Evolutionary conservation across 495 filamentous ascomycete species (phyloP), one percentile per base, ranked within the genome.

Genomic region (Evansstolkia leycettana): DNA sequence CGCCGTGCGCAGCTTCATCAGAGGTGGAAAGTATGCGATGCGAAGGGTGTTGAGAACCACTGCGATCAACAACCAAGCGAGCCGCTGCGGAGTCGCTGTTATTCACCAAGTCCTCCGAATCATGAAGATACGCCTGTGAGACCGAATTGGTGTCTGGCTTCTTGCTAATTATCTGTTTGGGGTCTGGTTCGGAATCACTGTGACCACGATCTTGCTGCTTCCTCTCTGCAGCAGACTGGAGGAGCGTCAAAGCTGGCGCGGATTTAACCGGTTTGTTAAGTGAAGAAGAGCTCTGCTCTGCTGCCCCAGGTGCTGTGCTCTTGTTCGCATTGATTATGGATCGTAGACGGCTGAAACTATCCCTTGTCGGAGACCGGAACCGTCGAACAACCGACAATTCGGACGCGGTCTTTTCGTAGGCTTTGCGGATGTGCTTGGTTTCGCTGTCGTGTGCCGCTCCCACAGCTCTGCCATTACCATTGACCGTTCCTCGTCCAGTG

Each of bases 301-400:
- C 37, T n/a, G 9, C 36, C 26, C 12, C 11, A n/a, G 41, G 17
- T n/a, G n/a, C 37, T 8, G 39, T 28, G 12, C 41, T 28, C 15
- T 51, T 54, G 17, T 40, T 27, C 19, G 45, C 46, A 26, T 52
- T 50, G 17, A 52, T 24, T 5, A 65, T 33, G 10, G 40, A 28
- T 17, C 51, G 50, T 15, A 67, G 41, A 11, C 64, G 58, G 13
- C 40, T 41, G 46, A 67, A 65, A 36, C 64, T 67, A 34, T 63
- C 53, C 5, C 47, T 55, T 4, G 55, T 59, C 6, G 64, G 64
- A 11, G 56, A 59, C 41, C 64, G 64, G 35, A 67, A 67, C 10
- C 60, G 49, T 30, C 55, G 57, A 9, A 65, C 64, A 17, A 65
- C 64, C 15, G 52, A 58, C 15, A 67, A 37, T 38, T 67, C 64